Evolutionary conservation across 495 filamentous ascomycete species (phyloP).

Genomic region (Achaetomiella virescens): DNA sequence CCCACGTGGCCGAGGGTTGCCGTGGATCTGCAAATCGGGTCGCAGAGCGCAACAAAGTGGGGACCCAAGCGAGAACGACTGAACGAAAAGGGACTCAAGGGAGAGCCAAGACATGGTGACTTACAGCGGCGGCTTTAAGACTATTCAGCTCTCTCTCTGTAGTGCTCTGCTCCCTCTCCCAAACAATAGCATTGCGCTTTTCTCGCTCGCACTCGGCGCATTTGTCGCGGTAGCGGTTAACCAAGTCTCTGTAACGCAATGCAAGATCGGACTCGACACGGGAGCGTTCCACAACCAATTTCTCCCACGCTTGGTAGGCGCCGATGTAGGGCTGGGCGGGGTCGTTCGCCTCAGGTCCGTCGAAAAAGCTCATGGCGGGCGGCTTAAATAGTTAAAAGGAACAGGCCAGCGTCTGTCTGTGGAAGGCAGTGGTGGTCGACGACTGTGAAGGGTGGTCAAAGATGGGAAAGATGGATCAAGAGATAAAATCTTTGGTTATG

Average conservation of each 20-base stretch:
- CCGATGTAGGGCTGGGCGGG: slow-evolving; percentile 10
- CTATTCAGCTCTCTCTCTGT: slow-evolving; percentile 19
- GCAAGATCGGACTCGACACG: slow-evolving; percentile 5
- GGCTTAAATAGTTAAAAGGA: slow-evolving; percentile 1
- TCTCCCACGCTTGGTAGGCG: slow-evolving; percentile 4
- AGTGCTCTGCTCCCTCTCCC: slow-evolving; percentile 22
- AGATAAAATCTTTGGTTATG: no score
- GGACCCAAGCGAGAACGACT: no score
- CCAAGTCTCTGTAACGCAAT: slow-evolving; percentile 12
- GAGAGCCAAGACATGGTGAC: not conserved
- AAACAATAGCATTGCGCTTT: slow-evolving; percentile 21
- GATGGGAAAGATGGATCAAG: no score
- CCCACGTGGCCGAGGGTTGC: no score
- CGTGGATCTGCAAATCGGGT: no score
- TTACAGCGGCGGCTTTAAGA: slow-evolving; percentile 15
- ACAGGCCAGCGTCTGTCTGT: no score
- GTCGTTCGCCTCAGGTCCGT: slow-evolving; percentile 6
- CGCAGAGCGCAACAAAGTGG: no score
- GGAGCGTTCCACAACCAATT: not conserved
- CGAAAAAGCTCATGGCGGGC: slow-evolving; percentile 4
- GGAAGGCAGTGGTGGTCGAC: no score
- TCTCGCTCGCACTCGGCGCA: slow-evolving; percentile 20
- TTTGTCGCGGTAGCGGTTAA: slow-evolving; percentile 15
- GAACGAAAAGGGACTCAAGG: not conserved
- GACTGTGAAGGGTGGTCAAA: no score